Conservation (phyloP, 2,329 filamentous ascomycete genomes). For the Mollisiaceae sp. region DNA sequence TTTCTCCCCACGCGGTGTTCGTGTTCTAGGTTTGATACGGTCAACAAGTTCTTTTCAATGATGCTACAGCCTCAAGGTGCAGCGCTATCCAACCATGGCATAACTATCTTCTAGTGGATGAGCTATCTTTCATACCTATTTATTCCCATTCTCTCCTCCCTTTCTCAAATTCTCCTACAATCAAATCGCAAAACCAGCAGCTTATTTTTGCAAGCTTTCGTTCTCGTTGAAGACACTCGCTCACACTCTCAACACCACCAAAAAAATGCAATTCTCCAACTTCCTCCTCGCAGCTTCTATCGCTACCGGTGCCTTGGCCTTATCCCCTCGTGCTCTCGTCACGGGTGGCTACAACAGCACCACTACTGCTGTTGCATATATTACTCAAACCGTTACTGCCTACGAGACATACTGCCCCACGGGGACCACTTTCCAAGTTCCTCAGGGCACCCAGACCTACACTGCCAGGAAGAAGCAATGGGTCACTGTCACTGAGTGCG, state of each 20-base stretch:
- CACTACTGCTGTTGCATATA: neutral
- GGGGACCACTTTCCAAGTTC: constrained; percentile 18
- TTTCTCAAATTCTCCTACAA: neutral
- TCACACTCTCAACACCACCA: constrained; percentile 27
- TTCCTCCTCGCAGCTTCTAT: constrained; percentile 26
- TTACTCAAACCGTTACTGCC: constrained; percentile 27
- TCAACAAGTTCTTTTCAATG: neutral
- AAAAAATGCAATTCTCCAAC: constrained; percentile 41
- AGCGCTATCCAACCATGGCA: neutral
- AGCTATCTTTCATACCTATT: neutral
- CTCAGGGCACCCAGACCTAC: constrained; percentile 21
- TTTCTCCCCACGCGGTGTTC: neutral
- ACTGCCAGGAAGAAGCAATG: constrained; percentile 22
- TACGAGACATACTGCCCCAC: constrained; percentile 27
- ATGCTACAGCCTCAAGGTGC: neutral
- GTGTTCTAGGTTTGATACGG: neutral
- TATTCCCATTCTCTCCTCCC: constrained; percentile 10
- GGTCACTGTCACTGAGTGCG: constrained; percentile 28
- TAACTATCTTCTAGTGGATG: neutral
- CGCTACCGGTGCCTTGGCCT: constrained; percentile 17
- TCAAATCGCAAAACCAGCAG: neutral
- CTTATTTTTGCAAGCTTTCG: constrained; percentile 11
- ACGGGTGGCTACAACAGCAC: constrained; percentile 9
- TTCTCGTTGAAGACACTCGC: constrained; percentile 15
- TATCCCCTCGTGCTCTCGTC: constrained; percentile 12